These are phyloP conservation scores for Phytophthora multivora DNA, from an alignment of 352 stramenopile species.

Conservation along the genomic window DNA sequence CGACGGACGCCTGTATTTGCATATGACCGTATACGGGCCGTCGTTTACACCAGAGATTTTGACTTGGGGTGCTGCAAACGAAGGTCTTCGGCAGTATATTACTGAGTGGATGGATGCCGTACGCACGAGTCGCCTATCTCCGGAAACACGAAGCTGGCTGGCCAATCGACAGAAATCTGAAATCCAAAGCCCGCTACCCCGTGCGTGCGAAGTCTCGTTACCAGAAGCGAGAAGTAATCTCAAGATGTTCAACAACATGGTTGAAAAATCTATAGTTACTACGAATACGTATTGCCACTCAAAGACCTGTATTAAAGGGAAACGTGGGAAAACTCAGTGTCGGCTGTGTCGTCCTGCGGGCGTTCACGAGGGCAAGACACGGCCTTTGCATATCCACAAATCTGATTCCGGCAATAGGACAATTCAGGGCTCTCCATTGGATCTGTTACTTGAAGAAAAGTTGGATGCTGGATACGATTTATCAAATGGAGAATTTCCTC, in stretches of 20 bases:
- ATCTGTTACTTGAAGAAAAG: neutral
- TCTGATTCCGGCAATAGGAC: neutral
- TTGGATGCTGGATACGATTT: neutral
- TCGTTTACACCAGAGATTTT: conserved; percentile 7
- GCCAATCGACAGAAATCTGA: neutral
- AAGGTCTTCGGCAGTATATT: neutral
- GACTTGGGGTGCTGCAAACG: neutral
- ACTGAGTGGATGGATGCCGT: conserved; percentile 1
- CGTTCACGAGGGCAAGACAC: neutral
- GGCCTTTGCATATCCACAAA: neutral
- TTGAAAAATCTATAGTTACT: neutral
- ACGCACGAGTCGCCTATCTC: neutral
- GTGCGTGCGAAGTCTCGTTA: neutral
- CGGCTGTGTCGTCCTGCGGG: neutral
- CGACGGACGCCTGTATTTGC: conserved; percentile 3
- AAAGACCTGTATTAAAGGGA: conserved; percentile 5
- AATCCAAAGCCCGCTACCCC: neutral
- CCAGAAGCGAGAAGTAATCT: neutral
- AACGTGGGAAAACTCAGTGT: conserved; percentile 1
- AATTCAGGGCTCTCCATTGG: too few relatives aligned
- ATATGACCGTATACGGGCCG: conserved; percentile 6
- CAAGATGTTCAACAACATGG: neutral
- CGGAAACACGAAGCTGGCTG: neutral
- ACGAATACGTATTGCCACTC: conserved; percentile 5
- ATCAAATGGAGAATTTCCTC: neutral